Evolutionary conservation across 805 yeast species (phyloP).

Genomic region (Candida bentonensis): DNA sequence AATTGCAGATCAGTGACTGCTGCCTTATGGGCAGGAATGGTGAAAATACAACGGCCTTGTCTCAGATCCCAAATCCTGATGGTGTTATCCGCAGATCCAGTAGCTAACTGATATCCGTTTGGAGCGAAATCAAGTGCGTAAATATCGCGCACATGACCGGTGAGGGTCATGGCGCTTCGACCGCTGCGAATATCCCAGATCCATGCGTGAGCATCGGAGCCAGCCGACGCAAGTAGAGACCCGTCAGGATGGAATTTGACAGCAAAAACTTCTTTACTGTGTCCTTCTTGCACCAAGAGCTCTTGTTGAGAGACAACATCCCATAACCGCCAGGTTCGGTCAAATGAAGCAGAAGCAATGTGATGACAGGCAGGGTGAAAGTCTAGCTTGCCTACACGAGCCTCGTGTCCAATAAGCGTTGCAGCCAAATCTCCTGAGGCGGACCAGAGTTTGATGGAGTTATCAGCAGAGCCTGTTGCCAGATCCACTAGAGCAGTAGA

Average conservation of each 20-base stretch:
- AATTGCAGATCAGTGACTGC: slow-evolving; percentile 55
- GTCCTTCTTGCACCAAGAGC: slow-evolving; percentile 72
- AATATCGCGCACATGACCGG: slow-evolving; percentile 61
- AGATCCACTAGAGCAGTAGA: slow-evolving; percentile 28
- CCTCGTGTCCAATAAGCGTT: slow-evolving; percentile 30
- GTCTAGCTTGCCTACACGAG: slow-evolving; percentile 44
- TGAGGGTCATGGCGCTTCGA: slow-evolving; percentile 37
- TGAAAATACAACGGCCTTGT: slow-evolving; percentile 25
- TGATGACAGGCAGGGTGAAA: slow-evolving; percentile 51
- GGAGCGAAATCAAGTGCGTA: slow-evolving; percentile 61
- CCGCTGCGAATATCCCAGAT: slow-evolving; percentile 87
- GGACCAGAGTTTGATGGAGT: slow-evolving; percentile 9
- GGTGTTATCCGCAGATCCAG: slow-evolving; percentile 74
- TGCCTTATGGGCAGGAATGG: slow-evolving; percentile 64
- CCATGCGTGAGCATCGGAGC: slow-evolving; percentile 57
- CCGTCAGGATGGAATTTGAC: slow-evolving; percentile 54
- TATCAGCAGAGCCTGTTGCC: slow-evolving; percentile 12
- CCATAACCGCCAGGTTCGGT: slow-evolving; percentile 83
- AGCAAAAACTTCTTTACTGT: slow-evolving; percentile 54
- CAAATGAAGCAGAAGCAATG: slow-evolving; percentile 63
- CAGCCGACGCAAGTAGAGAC: slow-evolving; percentile 58
- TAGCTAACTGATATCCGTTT: slow-evolving; percentile 62
- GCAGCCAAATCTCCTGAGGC: slow-evolving; percentile 1
- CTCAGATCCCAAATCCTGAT: slow-evolving; percentile 83
- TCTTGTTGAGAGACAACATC: slow-evolving; percentile 40